These are phyloP conservation scores for Phyllosticta citriasiana DNA, from an alignment of 2,329 filamentous ascomycete species.

Conservation along the genomic window DNA sequence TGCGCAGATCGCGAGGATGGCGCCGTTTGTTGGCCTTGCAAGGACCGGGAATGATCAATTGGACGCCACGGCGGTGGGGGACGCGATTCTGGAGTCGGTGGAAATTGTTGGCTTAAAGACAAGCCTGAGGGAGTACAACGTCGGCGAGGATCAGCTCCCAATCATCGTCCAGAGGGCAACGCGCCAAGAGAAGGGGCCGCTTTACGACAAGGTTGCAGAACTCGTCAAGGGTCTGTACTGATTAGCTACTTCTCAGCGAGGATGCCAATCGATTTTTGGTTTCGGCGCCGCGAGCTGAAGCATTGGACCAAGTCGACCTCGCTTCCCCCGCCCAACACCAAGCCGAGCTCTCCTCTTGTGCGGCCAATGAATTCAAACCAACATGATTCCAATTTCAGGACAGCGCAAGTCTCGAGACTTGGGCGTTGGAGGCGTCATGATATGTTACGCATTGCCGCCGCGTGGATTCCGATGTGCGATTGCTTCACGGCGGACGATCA, in stretches of 20 bases:
- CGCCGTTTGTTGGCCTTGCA: slow-evolving; percentile 34
- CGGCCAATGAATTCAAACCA: not conserved
- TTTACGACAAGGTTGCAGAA: slow-evolving; percentile 34
- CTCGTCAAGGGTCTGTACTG: slow-evolving; percentile 36
- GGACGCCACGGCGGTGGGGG: slow-evolving; percentile 37
- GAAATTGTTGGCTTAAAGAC: slow-evolving; percentile 33
- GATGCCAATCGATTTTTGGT: not conserved
- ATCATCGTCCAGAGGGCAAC: slow-evolving; percentile 37
- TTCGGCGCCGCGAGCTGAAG: not conserved
- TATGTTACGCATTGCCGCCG: not conserved
- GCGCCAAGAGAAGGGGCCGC: slow-evolving; percentile 30
- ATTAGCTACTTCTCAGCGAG: slow-evolving; percentile 5
- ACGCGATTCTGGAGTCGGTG: slow-evolving; percentile 35
- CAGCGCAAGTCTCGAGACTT: not conserved
- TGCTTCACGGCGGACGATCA: not conserved
- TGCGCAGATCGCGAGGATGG: slow-evolving; percentile 34
- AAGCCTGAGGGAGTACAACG: slow-evolving; percentile 37
- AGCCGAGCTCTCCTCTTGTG: not conserved
- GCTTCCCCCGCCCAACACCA: not conserved
- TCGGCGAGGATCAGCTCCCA: slow-evolving; percentile 31
- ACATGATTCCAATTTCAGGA: not conserved
- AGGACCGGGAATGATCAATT: slow-evolving; percentile 30
- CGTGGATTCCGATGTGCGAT: not conserved
- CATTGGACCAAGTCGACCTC: not conserved
- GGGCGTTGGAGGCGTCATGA: not conserved